A percentile compares a stretch with the other conserved stretches of the same genome.
These are phyloP conservation scores for Colletotrichum tofieldiae DNA, from an alignment of 2,329 filamentous ascomycete species.

Conservation along the genomic window DNA sequence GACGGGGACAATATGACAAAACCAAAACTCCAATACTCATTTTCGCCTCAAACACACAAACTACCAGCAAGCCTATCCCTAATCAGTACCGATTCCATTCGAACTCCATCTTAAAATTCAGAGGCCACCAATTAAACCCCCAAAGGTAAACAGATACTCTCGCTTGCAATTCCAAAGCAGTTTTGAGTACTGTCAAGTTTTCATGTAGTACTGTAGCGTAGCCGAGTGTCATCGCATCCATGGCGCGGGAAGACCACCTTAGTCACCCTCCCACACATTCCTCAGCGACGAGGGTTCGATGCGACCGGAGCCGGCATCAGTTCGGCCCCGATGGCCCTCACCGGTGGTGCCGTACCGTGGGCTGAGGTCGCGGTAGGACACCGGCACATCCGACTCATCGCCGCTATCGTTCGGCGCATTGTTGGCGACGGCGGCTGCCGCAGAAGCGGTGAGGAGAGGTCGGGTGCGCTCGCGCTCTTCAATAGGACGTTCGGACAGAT, in stretches of 20 bases:
- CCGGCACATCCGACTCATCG: constrained; percentile 35
- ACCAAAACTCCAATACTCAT: background rate
- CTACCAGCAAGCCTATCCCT: background rate
- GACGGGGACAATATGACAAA: background rate
- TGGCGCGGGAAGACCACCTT: background rate
- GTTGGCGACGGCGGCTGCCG: background rate
- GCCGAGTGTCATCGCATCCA: background rate
- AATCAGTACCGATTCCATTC: background rate
- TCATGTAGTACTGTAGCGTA: background rate
- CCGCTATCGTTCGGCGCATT: constrained; percentile 26
- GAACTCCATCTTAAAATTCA: background rate
- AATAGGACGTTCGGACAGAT: constrained; percentile 29
- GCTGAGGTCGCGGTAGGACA: constrained; percentile 36
- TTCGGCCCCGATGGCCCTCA: constrained; percentile 25
- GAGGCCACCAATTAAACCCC: background rate
- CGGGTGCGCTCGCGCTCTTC: constrained; percentile 37
- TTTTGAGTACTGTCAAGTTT: background rate
- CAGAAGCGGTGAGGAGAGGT: constrained; percentile 29
- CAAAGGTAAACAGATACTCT: background rate
- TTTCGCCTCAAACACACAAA: background rate
- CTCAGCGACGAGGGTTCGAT: constrained; percentile 36
- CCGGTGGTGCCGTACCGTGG: constrained; percentile 35
- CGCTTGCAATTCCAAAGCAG: constrained; percentile 22
- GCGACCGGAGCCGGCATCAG: background rate
- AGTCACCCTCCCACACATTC: constrained; percentile 32